Base-by-base conservation (phyloP, 495 filamentous ascomycete genomes). In the Pyrenula aspistea region DNA sequence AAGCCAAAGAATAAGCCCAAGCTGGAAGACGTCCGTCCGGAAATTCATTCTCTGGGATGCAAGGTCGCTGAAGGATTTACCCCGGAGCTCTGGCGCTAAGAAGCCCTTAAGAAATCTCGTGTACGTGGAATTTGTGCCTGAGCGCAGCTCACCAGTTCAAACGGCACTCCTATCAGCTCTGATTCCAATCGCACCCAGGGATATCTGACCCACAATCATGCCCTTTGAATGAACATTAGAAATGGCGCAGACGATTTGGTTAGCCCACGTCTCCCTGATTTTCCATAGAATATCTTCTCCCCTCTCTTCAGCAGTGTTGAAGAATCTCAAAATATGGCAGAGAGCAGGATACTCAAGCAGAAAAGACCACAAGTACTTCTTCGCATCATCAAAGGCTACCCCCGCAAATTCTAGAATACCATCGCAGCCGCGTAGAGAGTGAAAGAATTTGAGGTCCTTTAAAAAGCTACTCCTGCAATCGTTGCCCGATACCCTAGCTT, bases 21-120 rank as follows among this genome's bases (percentile, higher is more conserved):
- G 24, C 57, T 59, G 57, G 42, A 59, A 59, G 20, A 59, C 31
- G 36, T 59, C 57, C 2, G 57, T 59, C 54, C 42, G 55, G 36
- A 56, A 59, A 48, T 22, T 57, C 19, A 58, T 22, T 12, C 15
- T 19, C 22, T 20, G 50, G 8, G 22, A 10, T 10, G 19, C 8
- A 24, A 10, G 10, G 8, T 20, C 22, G 20, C 10, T 52, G 24
- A 31, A 48, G 23, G 24, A 25, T 21, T 36, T 23, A 24, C 22
- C 21, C 23, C 57, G 54, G 20, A 57, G 22, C 22, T 59, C 57
- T 19, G 57, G 57, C 22, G 55, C 53, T 48, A 59, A 21, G 48
- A 24, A n/a, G 22, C 57, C 57, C 19, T 12, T 22, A 19, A 58
- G 21, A 48, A 55, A 51, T 53, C 56, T 48, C 20, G 11, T 19